phyloP scores from a whole-genome alignment of 2,329 filamentous ascomycete genomes.

The Calonectria leucothoes region DNA sequence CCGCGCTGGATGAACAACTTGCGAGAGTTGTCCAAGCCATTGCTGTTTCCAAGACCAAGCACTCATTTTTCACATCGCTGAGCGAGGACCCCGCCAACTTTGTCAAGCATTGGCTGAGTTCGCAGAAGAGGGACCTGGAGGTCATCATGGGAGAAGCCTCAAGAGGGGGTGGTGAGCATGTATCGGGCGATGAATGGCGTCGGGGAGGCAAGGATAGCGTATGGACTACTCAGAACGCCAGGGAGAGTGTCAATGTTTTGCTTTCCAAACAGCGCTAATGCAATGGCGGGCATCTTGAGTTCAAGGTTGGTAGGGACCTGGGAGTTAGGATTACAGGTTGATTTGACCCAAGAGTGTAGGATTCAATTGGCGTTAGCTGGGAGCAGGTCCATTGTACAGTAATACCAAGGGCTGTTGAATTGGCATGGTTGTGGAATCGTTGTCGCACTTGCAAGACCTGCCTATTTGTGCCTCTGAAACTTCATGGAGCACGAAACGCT shows the following conservation, averaged over 20 bases:
- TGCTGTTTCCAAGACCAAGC: slow-evolving; percentile 87
- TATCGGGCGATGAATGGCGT: slow-evolving; percentile 76
- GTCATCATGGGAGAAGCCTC: slow-evolving; percentile 86
- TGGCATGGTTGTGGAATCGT: slow-evolving; percentile 23
- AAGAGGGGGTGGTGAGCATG: slow-evolving; percentile 68
- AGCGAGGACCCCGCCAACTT: slow-evolving; percentile 87
- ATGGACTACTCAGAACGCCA: slow-evolving; percentile 68
- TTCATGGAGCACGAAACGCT: not conserved
- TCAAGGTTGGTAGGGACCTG: slow-evolving; percentile 18
- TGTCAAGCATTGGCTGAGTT: slow-evolving; percentile 87
- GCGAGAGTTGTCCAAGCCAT: slow-evolving; percentile 86
- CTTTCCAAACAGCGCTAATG: slow-evolving; percentile 62
- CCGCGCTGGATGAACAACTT: slow-evolving; percentile 84
- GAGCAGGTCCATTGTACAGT: slow-evolving; percentile 40
- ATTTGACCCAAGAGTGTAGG: slow-evolving; percentile 32
- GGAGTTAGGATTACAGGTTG: slow-evolving; percentile 37
- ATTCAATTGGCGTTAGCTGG: slow-evolving; percentile 39
- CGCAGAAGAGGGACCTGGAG: slow-evolving; percentile 90
- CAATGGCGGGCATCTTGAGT: not conserved
- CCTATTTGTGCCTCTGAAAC: not conserved
- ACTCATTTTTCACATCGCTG: slow-evolving; percentile 85
- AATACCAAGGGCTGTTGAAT: slow-evolving; percentile 37
- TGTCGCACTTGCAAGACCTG: slow-evolving; percentile 10
- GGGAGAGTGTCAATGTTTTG: slow-evolving; percentile 72
- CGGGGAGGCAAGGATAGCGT: slow-evolving; percentile 66